Evolutionary conservation across 2,329 filamentous ascomycete species (phyloP), one percentile per base, ranked within the genome.

Genomic region (Corinectria fuckeliana): DNA sequence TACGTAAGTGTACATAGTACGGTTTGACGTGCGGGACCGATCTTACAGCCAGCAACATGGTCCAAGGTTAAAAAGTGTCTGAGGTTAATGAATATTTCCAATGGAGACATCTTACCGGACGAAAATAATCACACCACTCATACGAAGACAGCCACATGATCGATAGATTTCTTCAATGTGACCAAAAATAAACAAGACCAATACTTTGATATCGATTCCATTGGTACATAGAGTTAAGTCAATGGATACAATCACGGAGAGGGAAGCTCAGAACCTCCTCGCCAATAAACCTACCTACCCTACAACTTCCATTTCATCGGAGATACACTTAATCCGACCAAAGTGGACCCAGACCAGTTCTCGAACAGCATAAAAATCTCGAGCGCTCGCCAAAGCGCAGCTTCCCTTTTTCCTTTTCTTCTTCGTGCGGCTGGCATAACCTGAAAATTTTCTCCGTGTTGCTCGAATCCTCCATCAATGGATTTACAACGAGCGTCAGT

Each of bases 371-470:
- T 74, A 76, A 76, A 76, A 74, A 62, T 66, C 62, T 65, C 63
- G 44, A 60, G 50, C 55, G 48, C 57, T 48, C 26, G 42, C 21
- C 18, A n/a, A 67, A 73, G 68, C 66, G 38, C 0, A 50, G 63
- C 71, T 73, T 70, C 76, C 74, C 77, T 76, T 80, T 78, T 78
- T 72, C 77, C 74, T 79, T 86, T 85, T 82, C 80, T 80, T 83
- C 87, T 84, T 91, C 82, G 89, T 93, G 90, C 90, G 90, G 90
- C 89, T 81, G 88, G 87, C 87, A 88, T 86, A 83, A 88, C 85
- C 79, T 78, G 75, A 79, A 83, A 81, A 78, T 81, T 75, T 85
- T 86, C 85, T 86, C 89, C 89, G 87, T 91, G 89, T 93, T 93
- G 89, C 90, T 90, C 88, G 85, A 82, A 82, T 88, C 81, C 80